These are phyloP conservation scores for Talaromyces sp. DNA, from an alignment of 2,329 filamentous ascomycete genomes.

Conservation along the genomic window DNA sequence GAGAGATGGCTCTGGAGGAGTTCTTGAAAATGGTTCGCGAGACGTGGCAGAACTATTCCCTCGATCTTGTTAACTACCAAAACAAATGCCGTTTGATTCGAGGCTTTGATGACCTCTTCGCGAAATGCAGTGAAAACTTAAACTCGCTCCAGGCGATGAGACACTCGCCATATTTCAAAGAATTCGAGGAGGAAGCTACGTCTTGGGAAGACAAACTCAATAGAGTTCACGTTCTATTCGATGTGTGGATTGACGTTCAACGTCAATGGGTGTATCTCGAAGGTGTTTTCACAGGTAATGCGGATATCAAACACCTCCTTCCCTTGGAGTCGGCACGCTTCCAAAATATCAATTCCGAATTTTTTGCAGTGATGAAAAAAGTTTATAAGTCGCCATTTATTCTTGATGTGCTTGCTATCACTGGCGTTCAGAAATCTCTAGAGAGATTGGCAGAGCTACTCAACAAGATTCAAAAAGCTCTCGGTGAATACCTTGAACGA, in stretches of 20 bases:
- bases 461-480: conserved; percentile 98
- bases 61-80: conserved; percentile 95
- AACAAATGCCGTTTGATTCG: conserved; percentile 96
- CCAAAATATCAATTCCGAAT: conserved; percentile 99
- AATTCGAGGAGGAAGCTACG: conserved; percentile 96
- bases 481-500: conserved; percentile 96
- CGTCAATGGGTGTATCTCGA: conserved; percentile 99
- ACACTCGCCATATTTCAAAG: conserved; percentile 98
- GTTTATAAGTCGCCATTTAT: conserved; percentile 95
- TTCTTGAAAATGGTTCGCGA: conserved; percentile 95
- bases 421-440: conserved; percentile 90
- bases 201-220: conserved; percentile 98
- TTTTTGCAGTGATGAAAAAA: conserved; percentile 99
- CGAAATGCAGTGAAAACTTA: conserved; percentile 95
- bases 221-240: conserved; percentile 92
- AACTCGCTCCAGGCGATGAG: conserved; percentile 98
- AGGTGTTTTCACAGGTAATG: conserved; percentile 97
- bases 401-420: conserved; percentile 91
- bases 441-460: conserved; percentile 94
- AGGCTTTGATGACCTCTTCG: conserved; percentile 96
- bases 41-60: conserved; percentile 89
- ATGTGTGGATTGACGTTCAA: conserved; percentile 99
- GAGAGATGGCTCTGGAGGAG: conserved; percentile 96
- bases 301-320: conserved; percentile 95
- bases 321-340: conserved; percentile 96